phyloP scores from a whole-genome alignment of 441 rosid genomes.

The Hura crepitans region DNA sequence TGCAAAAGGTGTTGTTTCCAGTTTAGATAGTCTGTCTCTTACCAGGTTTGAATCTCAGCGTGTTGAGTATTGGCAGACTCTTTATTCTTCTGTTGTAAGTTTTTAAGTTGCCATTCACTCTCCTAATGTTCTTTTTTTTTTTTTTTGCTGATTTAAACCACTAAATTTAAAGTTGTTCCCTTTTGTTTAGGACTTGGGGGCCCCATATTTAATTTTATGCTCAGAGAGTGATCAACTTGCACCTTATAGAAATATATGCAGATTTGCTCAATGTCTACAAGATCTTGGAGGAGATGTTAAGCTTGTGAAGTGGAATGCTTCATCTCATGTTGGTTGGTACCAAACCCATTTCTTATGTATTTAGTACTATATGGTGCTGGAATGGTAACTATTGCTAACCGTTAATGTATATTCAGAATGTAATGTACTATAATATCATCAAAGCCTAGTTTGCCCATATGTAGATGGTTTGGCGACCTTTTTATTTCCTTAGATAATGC shows the following conservation, averaged over 20 bases:
- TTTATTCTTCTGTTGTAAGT: constrained; percentile 78
- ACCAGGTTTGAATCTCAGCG: constrained; percentile 86
- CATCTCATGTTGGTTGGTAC: constrained; percentile 69
- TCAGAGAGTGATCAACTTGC: constrained; percentile 77
- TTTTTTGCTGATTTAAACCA: neutral
- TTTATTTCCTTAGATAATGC: neutral
- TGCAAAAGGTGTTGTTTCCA: constrained; percentile 67
- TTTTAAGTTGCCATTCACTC: constrained; percentile 11
- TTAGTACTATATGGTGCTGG: neutral
- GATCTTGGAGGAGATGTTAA: constrained; percentile 77
- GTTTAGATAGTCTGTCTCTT: constrained; percentile 73
- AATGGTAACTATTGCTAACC: neutral
- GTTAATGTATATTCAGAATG: too few relatives aligned
- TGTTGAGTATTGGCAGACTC: constrained; percentile 76
- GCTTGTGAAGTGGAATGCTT: constrained; percentile 66
- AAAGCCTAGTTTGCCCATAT: neutral
- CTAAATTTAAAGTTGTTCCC: constrained; percentile 16
- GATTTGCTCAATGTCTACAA: constrained; percentile 52
- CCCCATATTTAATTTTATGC: constrained; percentile 83
- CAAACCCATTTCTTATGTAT: constrained; percentile 11
- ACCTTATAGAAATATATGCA: constrained; percentile 46
- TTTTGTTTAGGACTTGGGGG: constrained; percentile 53
- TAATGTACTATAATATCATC: neutral
- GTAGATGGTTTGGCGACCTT: neutral
- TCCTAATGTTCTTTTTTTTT: constrained; percentile 13